Percentiles rank a stretch among this genome's conserved stretches.
Conservation (phyloP, 2,329 filamentous ascomycete genomes). For the Cladosporium cucumerinum region DNA sequence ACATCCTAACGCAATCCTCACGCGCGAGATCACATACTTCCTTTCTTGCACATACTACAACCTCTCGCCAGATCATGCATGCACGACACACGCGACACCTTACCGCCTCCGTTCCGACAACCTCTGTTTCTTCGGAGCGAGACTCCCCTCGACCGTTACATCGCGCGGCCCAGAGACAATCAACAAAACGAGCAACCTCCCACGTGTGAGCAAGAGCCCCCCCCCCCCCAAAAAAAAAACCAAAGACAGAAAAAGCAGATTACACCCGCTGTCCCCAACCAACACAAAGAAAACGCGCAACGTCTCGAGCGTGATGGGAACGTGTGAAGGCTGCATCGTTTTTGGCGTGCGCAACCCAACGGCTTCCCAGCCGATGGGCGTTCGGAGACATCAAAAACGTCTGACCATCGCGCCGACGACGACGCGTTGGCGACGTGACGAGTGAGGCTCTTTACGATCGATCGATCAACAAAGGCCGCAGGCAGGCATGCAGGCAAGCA, state of each 20-base stretch:
- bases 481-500: not conserved
- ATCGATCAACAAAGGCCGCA: not conserved
- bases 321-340: not conserved
- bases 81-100: not conserved
- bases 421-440: not conserved
- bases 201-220: no score
- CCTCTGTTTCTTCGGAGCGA: not conserved
- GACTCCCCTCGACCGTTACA: not conserved
- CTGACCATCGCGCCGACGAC: not conserved
- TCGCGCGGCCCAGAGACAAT: not conserved
- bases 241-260: not conserved
- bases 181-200: not conserved
- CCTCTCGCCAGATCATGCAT: not conserved
- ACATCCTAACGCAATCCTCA: not conserved
- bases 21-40: not conserved
- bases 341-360: not conserved
- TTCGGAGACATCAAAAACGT: not conserved
- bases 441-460: not conserved
- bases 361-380: not conserved
- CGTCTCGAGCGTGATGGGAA: not conserved
- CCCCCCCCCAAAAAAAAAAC: no score
- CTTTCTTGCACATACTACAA: not conserved
- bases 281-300: not conserved
- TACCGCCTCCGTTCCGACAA: not conserved
- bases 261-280: not conserved